phyloP scores from a whole-genome alignment of 345 rosid species.

The Camelina laxa region DNA sequence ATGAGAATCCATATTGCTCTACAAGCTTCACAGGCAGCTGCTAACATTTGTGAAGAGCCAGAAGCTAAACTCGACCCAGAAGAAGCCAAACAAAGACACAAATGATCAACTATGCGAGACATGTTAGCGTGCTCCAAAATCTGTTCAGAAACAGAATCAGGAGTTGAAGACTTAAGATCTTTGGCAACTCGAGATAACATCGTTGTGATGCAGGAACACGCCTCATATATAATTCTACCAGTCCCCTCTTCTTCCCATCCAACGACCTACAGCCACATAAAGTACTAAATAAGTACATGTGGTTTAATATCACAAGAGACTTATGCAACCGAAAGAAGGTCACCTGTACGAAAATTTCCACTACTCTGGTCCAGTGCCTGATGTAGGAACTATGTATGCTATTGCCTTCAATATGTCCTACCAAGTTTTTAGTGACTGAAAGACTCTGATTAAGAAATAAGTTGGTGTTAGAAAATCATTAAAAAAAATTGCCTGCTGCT shows the following conservation, averaged over 20 bases:
- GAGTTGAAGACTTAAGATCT: conserved; percentile 58
- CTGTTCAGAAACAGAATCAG: conserved; percentile 57
- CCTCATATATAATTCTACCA: conserved; percentile 70
- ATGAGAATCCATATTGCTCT: conserved; percentile 78
- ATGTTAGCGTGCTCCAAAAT: conserved; percentile 80
- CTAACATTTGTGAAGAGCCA: conserved; percentile 77
- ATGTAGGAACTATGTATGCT: conserved; percentile 57
- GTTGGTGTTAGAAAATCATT: conserved; percentile 25
- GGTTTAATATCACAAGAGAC: conserved; percentile 22
- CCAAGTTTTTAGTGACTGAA: conserved; percentile 58
- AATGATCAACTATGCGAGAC: conserved; percentile 76
- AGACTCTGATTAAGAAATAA: conserved; percentile 67
- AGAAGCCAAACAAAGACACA: conserved; percentile 80
- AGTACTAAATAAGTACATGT: conserved; percentile 22
- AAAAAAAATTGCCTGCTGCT: not conserved
- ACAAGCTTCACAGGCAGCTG: conserved; percentile 83
- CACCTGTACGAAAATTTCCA: conserved; percentile 87
- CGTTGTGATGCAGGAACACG: conserved; percentile 67
- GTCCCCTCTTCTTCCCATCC: conserved; percentile 66
- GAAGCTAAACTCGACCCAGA: conserved; percentile 81
- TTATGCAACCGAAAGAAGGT: conserved; percentile 22
- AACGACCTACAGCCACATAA: conserved; percentile 58
- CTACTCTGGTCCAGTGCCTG: conserved; percentile 88
- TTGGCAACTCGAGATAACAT: conserved; percentile 65
- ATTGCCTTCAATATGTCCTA: conserved; percentile 57